Percentiles rank a stretch among this genome's conserved stretches.
Evolutionary conservation across 768 basidiomycete species (phyloP).

Genomic region (Glaciozyma martinii): DNA sequence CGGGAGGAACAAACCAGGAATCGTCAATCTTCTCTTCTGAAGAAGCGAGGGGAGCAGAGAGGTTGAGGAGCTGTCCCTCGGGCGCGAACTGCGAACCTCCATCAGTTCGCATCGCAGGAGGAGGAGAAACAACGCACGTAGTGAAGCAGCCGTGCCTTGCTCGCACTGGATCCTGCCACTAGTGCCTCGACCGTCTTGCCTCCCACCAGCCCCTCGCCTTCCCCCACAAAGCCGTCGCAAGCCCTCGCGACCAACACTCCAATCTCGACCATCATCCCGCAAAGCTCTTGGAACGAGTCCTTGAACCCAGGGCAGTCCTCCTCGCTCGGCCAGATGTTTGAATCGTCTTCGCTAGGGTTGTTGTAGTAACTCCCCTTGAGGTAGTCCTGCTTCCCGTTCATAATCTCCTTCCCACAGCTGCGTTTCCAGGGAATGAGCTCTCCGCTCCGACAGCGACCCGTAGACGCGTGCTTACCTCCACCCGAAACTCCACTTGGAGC

Average conservation of each 20-base stretch:
- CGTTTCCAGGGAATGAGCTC: no score
- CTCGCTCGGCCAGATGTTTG: conserved; percentile 70
- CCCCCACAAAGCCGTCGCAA: conserved; percentile 79
- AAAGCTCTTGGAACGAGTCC: conserved; percentile 75
- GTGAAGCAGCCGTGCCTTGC: conserved; percentile 88
- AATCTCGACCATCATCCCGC: conserved; percentile 69
- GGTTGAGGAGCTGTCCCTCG: not conserved
- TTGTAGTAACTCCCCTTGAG: conserved; percentile 94
- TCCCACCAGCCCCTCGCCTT: not conserved
- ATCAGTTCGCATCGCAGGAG: no score
- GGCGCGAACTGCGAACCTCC: conserved; percentile 50
- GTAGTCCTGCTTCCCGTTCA: conserved; percentile 85
- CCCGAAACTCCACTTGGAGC: conserved; percentile 57
- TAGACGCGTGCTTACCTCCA: conserved; percentile 48
- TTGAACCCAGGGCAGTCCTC: conserved; percentile 20
- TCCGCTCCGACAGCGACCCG: no score
- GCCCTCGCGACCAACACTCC: conserved; percentile 74
- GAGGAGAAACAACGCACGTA: conserved; percentile 44
- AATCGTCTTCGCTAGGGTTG: conserved; percentile 55
- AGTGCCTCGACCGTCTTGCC: conserved; percentile 59
- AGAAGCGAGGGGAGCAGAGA: conserved; percentile 4
- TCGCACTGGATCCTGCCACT: conserved; percentile 67
- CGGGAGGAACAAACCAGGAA: conserved; percentile 34
- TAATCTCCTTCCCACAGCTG: conserved; percentile 89
- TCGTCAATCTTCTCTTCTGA: conserved; percentile 50